Evolutionary conservation across 345 rosid species (phyloP).

Genomic region (Dimocarpus longan): DNA sequence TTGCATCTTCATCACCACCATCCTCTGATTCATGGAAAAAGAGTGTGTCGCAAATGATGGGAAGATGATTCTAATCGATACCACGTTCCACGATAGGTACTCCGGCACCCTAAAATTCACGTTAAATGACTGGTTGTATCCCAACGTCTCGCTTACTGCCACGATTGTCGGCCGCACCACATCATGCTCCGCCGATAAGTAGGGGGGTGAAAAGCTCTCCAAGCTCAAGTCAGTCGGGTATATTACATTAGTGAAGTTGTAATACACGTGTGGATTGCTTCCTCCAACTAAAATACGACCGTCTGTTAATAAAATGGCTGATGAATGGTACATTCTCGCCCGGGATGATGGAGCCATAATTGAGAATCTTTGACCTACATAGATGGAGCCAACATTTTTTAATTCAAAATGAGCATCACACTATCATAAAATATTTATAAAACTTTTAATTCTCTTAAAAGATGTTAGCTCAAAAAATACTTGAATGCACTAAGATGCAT

Average conservation of each 20-base stretch:
- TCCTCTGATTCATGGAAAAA: constrained; percentile 78
- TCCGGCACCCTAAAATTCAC: constrained; percentile 38
- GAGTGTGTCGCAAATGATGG: constrained; percentile 84
- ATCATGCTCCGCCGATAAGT: constrained; percentile 43
- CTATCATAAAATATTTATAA: too few relatives aligned
- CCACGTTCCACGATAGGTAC: constrained; percentile 26
- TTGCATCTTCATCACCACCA: constrained; percentile 55
- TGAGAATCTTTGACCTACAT: constrained; percentile 34
- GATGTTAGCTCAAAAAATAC: too few relatives aligned
- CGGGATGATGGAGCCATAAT: constrained; percentile 48
- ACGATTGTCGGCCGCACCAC: constrained; percentile 46
- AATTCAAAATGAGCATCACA: too few relatives aligned
- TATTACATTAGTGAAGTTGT: constrained; percentile 60
- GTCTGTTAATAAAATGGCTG: constrained; percentile 61
- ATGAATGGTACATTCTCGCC: constrained; percentile 83
- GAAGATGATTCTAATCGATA: constrained; percentile 58
- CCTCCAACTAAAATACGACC: constrained; percentile 82
- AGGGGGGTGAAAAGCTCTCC: constrained; percentile 72
- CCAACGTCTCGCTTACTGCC: constrained; percentile 24
- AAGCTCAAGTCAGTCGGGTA: constrained; percentile 83
- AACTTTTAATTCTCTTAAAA: too few relatives aligned
- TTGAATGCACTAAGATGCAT: too few relatives aligned
- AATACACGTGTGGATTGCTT: constrained; percentile 67
- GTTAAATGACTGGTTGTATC: constrained; percentile 33
- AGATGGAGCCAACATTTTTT: background rate